Evolutionary conservation across 257 asterid genomes (phyloP).

Genomic region (Nicotiana undulata): DNA sequence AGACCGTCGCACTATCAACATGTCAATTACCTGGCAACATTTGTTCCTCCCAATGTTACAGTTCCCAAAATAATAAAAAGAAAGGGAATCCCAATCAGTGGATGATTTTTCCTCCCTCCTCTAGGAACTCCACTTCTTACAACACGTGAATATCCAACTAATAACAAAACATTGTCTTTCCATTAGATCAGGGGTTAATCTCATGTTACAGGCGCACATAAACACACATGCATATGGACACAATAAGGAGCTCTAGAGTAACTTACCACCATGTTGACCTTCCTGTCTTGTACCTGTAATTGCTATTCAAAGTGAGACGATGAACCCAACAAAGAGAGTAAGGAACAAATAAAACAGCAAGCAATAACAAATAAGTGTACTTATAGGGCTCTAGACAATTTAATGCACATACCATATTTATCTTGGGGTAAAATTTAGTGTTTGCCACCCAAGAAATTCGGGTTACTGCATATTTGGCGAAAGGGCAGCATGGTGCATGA

Average conservation of each 20-base stretch:
- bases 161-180: not conserved
- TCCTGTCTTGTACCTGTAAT: conserved; percentile 29
- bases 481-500: too few relatives aligned
- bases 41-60: conserved; percentile 52
- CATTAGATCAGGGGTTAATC: not conserved
- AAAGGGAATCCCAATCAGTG: conserved; percentile 48
- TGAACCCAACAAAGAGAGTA: not conserved
- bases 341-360: not conserved
- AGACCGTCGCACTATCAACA: too few relatives aligned
- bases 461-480: not conserved
- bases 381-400: not conserved
- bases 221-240: not conserved
- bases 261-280: conserved; percentile 15
- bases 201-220: not conserved
- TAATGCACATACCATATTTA: not conserved
- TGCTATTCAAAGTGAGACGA: not conserved
- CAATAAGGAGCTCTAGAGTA: not conserved
- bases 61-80: conserved; percentile 40
- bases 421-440: not conserved
- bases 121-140: conserved; percentile 47
- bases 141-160: conserved; percentile 34
- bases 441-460: not conserved
- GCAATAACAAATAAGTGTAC: not conserved
- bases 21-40: conserved; percentile 46
- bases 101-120: conserved; percentile 27